Percentiles rank a stretch among this genome's conserved stretches.
These are phyloP conservation scores for Penicillium hesseltinei DNA, from an alignment of 2,329 filamentous ascomycete genomes.

Conservation along the genomic window DNA sequence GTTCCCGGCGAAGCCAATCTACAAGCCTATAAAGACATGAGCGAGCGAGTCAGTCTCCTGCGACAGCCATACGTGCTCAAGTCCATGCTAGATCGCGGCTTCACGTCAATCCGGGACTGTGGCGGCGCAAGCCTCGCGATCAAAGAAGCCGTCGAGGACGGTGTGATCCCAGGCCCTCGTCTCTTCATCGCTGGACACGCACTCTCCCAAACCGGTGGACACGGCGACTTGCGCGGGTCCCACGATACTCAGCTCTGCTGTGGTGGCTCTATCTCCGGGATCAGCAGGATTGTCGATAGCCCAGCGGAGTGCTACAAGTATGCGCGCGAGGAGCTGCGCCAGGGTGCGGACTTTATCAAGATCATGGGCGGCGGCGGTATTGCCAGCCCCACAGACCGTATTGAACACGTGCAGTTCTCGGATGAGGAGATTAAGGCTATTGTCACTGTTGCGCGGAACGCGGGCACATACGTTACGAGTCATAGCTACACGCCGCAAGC, in stretches of 20 bases:
- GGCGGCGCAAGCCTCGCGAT: slow-evolving; percentile 57
- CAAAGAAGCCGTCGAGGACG: slow-evolving; percentile 54
- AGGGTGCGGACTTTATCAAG: slow-evolving; percentile 61
- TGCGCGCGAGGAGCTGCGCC: slow-evolving; percentile 55
- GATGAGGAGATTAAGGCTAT: slow-evolving; percentile 57
- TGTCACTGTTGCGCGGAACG: slow-evolving; percentile 49
- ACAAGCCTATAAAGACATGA: slow-evolving; percentile 20
- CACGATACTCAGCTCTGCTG: slow-evolving; percentile 48
- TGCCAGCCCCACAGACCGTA: slow-evolving; percentile 53
- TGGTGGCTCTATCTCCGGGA: slow-evolving; percentile 39
- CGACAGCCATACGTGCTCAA: slow-evolving; percentile 22
- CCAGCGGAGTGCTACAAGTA: slow-evolving; percentile 55
- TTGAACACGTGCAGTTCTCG: slow-evolving; percentile 58
- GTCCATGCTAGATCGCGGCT: slow-evolving; percentile 57
- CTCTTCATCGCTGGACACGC: slow-evolving; percentile 56
- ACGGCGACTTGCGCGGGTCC: slow-evolving; percentile 51
- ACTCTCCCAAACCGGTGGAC: slow-evolving; percentile 59
- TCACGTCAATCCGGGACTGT: slow-evolving; percentile 59
- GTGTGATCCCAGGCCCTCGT: slow-evolving; percentile 55
- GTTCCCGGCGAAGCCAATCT: slow-evolving; percentile 41
- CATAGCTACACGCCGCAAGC: slow-evolving; percentile 58
- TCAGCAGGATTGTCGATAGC: slow-evolving; percentile 52
- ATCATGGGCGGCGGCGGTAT: slow-evolving; percentile 62
- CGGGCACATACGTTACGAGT: slow-evolving; percentile 55
- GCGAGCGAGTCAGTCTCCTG: slow-evolving; percentile 20